phyloP scores from a whole-genome alignment of 257 asterid species.

The Gentiana dahurica region DNA sequence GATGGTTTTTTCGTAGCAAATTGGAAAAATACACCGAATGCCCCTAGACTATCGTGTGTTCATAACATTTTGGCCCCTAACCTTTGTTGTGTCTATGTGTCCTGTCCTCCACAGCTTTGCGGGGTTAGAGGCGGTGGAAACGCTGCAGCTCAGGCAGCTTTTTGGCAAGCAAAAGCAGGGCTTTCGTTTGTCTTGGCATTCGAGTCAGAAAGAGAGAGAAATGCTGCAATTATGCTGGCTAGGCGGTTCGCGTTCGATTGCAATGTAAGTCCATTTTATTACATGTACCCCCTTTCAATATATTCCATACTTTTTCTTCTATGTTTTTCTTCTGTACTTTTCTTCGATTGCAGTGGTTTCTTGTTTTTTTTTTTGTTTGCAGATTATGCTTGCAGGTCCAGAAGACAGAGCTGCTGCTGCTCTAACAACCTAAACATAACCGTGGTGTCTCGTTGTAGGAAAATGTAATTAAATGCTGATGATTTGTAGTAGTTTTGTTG shows the following conservation, averaged over 20 bases:
- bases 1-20: not conserved
- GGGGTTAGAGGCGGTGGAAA: slow-evolving; percentile 95
- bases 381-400: slow-evolving; percentile 81
- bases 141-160: slow-evolving; percentile 88
- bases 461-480: slow-evolving; percentile 27
- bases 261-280: slow-evolving; percentile 43
- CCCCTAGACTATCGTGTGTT: no score
- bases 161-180: slow-evolving; percentile 69
- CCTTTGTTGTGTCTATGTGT: no score
- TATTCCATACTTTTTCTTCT: not conserved
- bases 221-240: slow-evolving; percentile 90
- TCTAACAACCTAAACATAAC: slow-evolving; percentile 18
- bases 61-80: no score
- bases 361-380: slow-evolving; percentile 7
- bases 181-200: slow-evolving; percentile 65
- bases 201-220: slow-evolving; percentile 81
- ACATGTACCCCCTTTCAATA: slow-evolving; percentile 1
- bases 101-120: slow-evolving; percentile 42
- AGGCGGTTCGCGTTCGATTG: slow-evolving; percentile 86
- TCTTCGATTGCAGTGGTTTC: not conserved
- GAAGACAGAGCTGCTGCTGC: slow-evolving; percentile 49
- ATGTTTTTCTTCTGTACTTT: not conserved
- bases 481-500: slow-evolving; percentile 8
- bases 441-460: slow-evolving; percentile 12
- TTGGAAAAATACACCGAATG: no score